These are phyloP conservation scores for Manihot esculenta DNA, from an alignment of 441 rosid genomes.

Conservation along the genomic window DNA sequence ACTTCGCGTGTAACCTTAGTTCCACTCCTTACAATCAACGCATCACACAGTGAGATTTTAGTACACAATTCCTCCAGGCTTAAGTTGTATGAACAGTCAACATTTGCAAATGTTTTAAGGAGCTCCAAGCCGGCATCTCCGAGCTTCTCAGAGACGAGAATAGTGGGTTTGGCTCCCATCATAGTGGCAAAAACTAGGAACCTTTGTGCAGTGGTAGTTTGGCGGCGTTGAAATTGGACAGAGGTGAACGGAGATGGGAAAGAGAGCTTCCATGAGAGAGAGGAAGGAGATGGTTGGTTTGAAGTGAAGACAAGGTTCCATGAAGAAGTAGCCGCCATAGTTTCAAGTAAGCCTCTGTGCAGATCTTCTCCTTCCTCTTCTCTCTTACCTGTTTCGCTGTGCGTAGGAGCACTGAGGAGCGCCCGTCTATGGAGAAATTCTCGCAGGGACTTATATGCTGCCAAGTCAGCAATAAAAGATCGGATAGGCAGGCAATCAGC, in stretches of 20 bases:
- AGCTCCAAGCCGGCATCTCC: constrained; percentile 80
- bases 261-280: constrained; percentile 29
- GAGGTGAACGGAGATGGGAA: constrained; percentile 21
- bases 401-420: too few species aligned
- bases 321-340: constrained; percentile 28
- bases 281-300: constrained; percentile 19
- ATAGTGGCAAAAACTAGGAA: constrained; percentile 34
- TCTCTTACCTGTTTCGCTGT: not conserved
- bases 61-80: constrained; percentile 67
- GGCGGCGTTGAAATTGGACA: constrained; percentile 20
- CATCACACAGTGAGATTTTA: constrained; percentile 79
- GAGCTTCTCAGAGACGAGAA: constrained; percentile 84
- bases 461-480: constrained; percentile 16
- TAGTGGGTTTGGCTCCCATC: constrained; percentile 56
- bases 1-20: constrained; percentile 87
- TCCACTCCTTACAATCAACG: constrained; percentile 85
- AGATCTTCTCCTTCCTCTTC: not conserved
- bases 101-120: constrained; percentile 51
- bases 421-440: not conserved
- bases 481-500: not conserved
- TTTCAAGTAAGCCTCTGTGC: not conserved
- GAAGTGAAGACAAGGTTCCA: constrained; percentile 18
- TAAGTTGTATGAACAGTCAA: constrained; percentile 80
- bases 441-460: not conserved
- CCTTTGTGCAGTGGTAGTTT: constrained; percentile 11